Percentiles rank a stretch among this genome's conserved stretches.
Conservation (phyloP, 208 protist genomes). For the Acanthamoeba divionensis region DNA sequence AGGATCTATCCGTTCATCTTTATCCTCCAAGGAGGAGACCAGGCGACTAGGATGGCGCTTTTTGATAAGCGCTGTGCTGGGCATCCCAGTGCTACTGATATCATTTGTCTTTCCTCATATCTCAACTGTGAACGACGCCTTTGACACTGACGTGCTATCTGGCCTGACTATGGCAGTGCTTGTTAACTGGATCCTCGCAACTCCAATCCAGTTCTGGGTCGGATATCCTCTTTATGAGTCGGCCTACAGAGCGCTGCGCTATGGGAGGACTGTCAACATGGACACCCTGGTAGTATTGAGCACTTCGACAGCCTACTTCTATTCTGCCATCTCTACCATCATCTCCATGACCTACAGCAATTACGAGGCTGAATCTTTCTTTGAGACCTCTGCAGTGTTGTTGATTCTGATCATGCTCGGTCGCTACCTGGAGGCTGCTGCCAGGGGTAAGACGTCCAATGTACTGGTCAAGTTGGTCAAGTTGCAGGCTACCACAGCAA, state of each 20-base stretch:
- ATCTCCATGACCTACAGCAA: slow-evolving; percentile 2
- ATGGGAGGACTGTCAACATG: slow-evolving; percentile 82
- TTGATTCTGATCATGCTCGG: slow-evolving; percentile 95
- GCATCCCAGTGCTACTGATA: slow-evolving; percentile 30
- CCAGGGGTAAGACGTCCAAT: slow-evolving; percentile 88
- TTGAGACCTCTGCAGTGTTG: slow-evolving; percentile 92
- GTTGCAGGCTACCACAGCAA: slow-evolving; percentile 76
- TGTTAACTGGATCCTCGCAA: slow-evolving; percentile 59
- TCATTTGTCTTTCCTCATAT: slow-evolving; percentile 34
- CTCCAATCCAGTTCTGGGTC: slow-evolving; percentile 60
- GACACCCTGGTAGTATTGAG: slow-evolving; percentile 83
- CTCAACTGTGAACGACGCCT: background rate
- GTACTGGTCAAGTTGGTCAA: slow-evolving; percentile 87
- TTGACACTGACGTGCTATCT: background rate
- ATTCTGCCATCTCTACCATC: slow-evolving; percentile 71
- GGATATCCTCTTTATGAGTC: slow-evolving; percentile 66
- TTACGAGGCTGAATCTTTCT: slow-evolving; percentile 78
- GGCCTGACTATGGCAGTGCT: slow-evolving; percentile 63
- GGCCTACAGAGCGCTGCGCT: slow-evolving; percentile 61
- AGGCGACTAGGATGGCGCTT: slow-evolving; percentile 48
- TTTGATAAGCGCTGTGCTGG: slow-evolving; percentile 23
- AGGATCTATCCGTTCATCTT: too few relatives aligned
- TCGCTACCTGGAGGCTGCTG: slow-evolving; percentile 90
- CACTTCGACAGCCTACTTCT: slow-evolving; percentile 78
- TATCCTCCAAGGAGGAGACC: too few relatives aligned